A percentile compares a stretch with the other conserved stretches of the same genome.
Evolutionary conservation across 805 yeast species (phyloP).

Genomic region (Saccharomycopsis oosterbeekiorum): DNA sequence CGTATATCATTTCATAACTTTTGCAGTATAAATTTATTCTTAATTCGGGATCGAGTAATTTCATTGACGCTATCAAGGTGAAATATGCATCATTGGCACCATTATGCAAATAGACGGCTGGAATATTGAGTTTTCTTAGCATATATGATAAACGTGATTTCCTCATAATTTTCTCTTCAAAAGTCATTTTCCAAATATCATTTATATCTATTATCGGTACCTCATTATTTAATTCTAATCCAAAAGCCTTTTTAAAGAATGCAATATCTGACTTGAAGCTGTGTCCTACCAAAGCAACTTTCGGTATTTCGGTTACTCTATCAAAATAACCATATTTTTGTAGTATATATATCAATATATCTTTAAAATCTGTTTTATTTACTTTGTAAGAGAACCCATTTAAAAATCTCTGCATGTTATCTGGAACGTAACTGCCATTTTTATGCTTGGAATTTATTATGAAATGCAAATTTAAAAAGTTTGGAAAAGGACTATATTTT

Average conservation of each 20-base stretch:
- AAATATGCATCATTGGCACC: constrained; percentile 67
- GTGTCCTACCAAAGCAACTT: constrained; percentile 49
- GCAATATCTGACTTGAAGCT: constrained; percentile 42
- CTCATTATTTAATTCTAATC: constrained; percentile 28
- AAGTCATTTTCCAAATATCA: constrained; percentile 21
- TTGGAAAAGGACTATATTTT: constrained; percentile 24
- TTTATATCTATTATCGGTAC: constrained; percentile 30
- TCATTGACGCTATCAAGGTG: constrained; percentile 42
- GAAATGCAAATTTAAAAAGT: constrained; percentile 33
- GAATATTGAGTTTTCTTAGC: constrained; percentile 40
- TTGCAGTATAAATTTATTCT: constrained; percentile 21
- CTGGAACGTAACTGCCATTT: constrained; percentile 47
- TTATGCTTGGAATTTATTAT: constrained; percentile 29
- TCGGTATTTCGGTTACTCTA: constrained; percentile 18
- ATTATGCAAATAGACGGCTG: constrained; percentile 54
- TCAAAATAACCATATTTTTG: constrained; percentile 33
- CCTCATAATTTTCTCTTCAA: constrained; percentile 17
- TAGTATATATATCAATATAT: constrained; percentile 31
- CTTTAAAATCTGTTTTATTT: constrained; percentile 28
- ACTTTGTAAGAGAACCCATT: constrained; percentile 41
- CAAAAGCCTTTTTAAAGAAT: constrained; percentile 36
- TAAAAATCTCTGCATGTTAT: constrained; percentile 40
- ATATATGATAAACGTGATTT: constrained; percentile 35
- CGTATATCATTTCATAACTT: constrained; percentile 9
- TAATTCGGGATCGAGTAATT: constrained; percentile 39